Evolutionary conservation across 1,139 yeast species (phyloP).

Genomic region (Saccharomyces hybrid): DNA sequence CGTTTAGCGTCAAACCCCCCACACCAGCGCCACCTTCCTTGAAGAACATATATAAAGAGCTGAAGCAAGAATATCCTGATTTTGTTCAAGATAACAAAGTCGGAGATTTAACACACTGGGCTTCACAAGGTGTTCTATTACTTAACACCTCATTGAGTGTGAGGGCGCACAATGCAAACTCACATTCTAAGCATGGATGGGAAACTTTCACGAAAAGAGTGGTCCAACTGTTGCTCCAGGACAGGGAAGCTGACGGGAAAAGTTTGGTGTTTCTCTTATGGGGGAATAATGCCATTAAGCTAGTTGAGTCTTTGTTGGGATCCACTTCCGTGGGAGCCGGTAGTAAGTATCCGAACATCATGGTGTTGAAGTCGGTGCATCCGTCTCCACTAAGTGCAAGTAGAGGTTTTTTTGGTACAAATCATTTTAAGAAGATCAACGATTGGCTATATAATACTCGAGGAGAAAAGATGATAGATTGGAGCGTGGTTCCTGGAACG

Average conservation of each 20-base stretch:
- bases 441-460: conserved; percentile 49
- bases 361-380: conserved; percentile 69
- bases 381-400: conserved; percentile 92
- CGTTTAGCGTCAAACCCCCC: conserved; percentile 83
- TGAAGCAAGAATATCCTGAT: conserved; percentile 53
- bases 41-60: conserved; percentile 75
- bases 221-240: conserved; percentile 43
- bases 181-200: conserved; percentile 92
- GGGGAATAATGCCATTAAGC: conserved; percentile 88
- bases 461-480: conserved; percentile 46
- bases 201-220: conserved; percentile 77
- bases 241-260: conserved; percentile 30
- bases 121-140: conserved; percentile 77
- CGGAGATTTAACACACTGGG: conserved; percentile 81
- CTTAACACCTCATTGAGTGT: conserved; percentile 88
- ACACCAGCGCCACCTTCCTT: conserved; percentile 86
- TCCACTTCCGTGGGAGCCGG: conserved; percentile 20
- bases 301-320: conserved; percentile 44
- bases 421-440: conserved; percentile 65
- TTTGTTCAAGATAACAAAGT: conserved; percentile 42
- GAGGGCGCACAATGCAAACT: conserved; percentile 86
- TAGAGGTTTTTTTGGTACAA: conserved; percentile 70
- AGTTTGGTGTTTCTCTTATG: conserved; percentile 82
- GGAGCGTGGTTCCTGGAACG: conserved; percentile 40
- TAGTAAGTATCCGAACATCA: conserved; percentile 35